A percentile compares a stretch with the other conserved stretches of the same genome.
phyloP scores from a whole-genome alignment of 1,284 basidiomycete genomes.

The Ustilago esculenta region DNA sequence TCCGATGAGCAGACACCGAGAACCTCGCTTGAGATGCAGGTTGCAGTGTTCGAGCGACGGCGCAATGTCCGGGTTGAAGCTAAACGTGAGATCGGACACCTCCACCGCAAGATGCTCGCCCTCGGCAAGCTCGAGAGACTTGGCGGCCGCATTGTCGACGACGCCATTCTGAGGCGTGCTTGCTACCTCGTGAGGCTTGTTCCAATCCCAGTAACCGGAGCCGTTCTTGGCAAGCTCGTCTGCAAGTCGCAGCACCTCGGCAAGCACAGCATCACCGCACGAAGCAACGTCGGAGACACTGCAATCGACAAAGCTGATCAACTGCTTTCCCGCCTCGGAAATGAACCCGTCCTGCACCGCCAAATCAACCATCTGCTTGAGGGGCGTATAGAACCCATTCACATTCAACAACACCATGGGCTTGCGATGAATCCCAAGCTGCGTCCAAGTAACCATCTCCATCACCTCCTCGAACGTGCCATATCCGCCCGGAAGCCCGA shows the following conservation, averaged over 20 bases:
- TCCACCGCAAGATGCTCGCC: slow-evolving; percentile 53
- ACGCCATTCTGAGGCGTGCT: slow-evolving; percentile 26
- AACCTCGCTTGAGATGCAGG: slow-evolving; percentile 53
- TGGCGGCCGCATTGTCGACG: slow-evolving; percentile 37
- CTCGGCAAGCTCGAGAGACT: slow-evolving; percentile 18
- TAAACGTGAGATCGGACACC: slow-evolving; percentile 60
- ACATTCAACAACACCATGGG: slow-evolving; percentile 86
- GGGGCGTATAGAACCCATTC: slow-evolving; percentile 79
- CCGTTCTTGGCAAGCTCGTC: slow-evolving; percentile 36
- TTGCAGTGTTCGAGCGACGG: slow-evolving; percentile 61
- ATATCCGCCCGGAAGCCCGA: slow-evolving; percentile 87
- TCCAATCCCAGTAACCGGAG: slow-evolving; percentile 60
- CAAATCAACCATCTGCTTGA: slow-evolving; percentile 77
- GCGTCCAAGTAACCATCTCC: slow-evolving; percentile 90
- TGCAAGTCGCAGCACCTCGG: slow-evolving; percentile 48
- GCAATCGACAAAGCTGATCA: slow-evolving; percentile 71
- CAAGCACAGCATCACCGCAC: slow-evolving; percentile 58
- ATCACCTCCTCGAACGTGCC: slow-evolving; percentile 91
- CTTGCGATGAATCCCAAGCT: slow-evolving; percentile 87
- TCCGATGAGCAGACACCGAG: slow-evolving; percentile 63
- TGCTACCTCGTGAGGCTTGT: slow-evolving; percentile 38
- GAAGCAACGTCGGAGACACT: slow-evolving; percentile 76
- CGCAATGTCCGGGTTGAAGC: slow-evolving; percentile 44
- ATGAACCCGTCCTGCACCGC: slow-evolving; percentile 78
- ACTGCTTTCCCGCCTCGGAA: slow-evolving; percentile 32